A percentile compares a stretch with the other conserved stretches of the same genome.
These are phyloP conservation scores for Aspergillus bertholletiae DNA, from an alignment of 495 filamentous ascomycete species.

Conservation along the genomic window DNA sequence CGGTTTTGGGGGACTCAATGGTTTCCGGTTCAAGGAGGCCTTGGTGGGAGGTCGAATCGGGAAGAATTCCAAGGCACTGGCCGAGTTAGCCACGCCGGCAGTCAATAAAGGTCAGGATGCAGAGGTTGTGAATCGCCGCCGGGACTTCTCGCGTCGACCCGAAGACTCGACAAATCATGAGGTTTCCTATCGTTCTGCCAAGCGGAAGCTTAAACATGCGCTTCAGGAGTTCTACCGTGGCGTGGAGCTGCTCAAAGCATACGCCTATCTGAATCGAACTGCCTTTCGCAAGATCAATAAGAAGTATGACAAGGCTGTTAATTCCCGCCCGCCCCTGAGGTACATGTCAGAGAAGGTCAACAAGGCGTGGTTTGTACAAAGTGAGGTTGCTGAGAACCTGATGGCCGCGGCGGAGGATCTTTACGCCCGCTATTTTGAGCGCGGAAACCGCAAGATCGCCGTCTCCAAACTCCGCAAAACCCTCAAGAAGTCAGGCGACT, in stretches of 20 bases:
- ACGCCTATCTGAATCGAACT: constrained; percentile 80
- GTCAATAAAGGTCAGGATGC: constrained; percentile 25
- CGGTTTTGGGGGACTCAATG: constrained; percentile 23
- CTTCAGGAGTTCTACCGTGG: constrained; percentile 90
- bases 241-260: constrained; percentile 87
- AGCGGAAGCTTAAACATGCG: constrained; percentile 84
- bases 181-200: constrained; percentile 78
- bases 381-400: constrained; percentile 72
- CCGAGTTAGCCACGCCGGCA: constrained; percentile 46
- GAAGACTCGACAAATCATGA: constrained; percentile 44
- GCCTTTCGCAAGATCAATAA: constrained; percentile 98
- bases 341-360: constrained; percentile 94
- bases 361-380: constrained; percentile 84
- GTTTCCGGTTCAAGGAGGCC: constrained; percentile 22
- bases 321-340: constrained; percentile 68
- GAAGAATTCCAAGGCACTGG: constrained; percentile 55
- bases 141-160: constrained; percentile 63
- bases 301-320: constrained; percentile 90
- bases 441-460: constrained; percentile 86
- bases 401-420: constrained; percentile 80
- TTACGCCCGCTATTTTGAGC: constrained; percentile 89
- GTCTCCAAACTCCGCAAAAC: constrained; percentile 76
- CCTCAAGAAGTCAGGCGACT: constrained; percentile 60
- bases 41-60: constrained; percentile 43
- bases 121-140: constrained; percentile 33